Conservation (phyloP, 257 asterid genomes). For the Salvia miltiorrhiza region DNA sequence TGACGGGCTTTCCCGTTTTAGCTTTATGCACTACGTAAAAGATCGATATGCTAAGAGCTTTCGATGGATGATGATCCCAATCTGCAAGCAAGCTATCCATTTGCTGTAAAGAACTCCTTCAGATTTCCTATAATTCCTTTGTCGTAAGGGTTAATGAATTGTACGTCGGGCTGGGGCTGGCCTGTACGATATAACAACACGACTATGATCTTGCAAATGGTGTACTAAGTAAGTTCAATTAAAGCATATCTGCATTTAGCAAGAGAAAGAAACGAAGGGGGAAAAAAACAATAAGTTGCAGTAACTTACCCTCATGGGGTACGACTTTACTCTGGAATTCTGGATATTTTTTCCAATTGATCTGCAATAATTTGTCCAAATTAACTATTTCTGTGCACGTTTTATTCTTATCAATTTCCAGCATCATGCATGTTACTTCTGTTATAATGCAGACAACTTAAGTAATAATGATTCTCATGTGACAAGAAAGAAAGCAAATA, state of each 20-base stretch:
- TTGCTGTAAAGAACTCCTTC: constrained; percentile 39
- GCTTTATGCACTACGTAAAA: not conserved
- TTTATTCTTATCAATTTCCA: not conserved
- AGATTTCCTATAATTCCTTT: constrained; percentile 43
- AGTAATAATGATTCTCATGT: constrained; percentile 1
- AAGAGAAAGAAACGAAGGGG: not conserved
- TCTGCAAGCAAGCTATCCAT: constrained; percentile 12
- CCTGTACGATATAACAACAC: constrained; percentile 20
- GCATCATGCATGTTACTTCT: constrained; percentile 1
- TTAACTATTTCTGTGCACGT: not conserved
- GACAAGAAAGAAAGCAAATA: not conserved
- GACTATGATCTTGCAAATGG: not conserved
- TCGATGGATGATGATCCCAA: not conserved
- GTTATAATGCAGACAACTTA: constrained; percentile 8
- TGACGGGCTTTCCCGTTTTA: not conserved
- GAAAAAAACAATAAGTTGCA: constrained; percentile 4
- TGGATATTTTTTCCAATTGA: constrained; percentile 52
- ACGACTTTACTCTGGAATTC: constrained; percentile 33
- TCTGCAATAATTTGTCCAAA: constrained; percentile 29
- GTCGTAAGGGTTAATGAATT: constrained; percentile 48
- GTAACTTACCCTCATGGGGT: constrained; percentile 25
- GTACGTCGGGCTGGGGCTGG: constrained; percentile 1
- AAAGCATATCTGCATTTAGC: not conserved
- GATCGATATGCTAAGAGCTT: not conserved
- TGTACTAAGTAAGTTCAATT: not conserved